These are phyloP conservation scores for Suhomyces emberorum DNA, from an alignment of 805 yeast species.

Conservation along the genomic window DNA sequence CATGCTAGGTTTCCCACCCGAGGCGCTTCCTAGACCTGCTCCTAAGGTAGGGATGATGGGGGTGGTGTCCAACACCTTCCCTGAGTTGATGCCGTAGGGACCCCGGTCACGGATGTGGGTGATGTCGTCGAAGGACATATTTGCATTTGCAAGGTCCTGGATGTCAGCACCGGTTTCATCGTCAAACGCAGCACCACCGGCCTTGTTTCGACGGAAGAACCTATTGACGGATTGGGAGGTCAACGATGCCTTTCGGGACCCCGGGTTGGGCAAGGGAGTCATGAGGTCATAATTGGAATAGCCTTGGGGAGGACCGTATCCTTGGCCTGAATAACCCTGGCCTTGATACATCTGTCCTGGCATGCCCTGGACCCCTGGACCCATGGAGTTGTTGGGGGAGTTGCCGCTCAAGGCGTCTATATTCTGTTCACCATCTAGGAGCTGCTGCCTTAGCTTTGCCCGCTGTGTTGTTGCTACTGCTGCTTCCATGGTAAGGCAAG, in stretches of 20 bases:
- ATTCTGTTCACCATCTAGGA: conserved; percentile 29
- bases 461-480: conserved; percentile 5
- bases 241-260: conserved; percentile 34
- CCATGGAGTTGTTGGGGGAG: conserved; percentile 9
- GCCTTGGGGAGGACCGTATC: conserved; percentile 4
- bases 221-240: conserved; percentile 40
- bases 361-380: too few relatives aligned
- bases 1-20: conserved; percentile 12
- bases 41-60: conserved; percentile 73
- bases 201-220: conserved; percentile 41
- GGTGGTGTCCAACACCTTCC: conserved; percentile 49
- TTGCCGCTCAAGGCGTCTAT: conserved; percentile 17
- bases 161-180: conserved; percentile 39
- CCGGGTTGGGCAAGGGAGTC: conserved; percentile 19
- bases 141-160: conserved; percentile 30
- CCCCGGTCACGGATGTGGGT: conserved; percentile 63
- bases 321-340: too few relatives aligned
- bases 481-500: conserved; percentile 3
- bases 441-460: conserved; percentile 32
- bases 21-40: conserved; percentile 6
- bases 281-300: conserved; percentile 25
- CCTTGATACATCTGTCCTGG: too few relatives aligned
- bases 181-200: conserved; percentile 28
- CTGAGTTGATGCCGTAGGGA: conserved; percentile 51
- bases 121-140: conserved; percentile 61